These are phyloP conservation scores for Penicillium fimorum DNA, from an alignment of 495 filamentous ascomycete genomes.

Conservation along the genomic window DNA sequence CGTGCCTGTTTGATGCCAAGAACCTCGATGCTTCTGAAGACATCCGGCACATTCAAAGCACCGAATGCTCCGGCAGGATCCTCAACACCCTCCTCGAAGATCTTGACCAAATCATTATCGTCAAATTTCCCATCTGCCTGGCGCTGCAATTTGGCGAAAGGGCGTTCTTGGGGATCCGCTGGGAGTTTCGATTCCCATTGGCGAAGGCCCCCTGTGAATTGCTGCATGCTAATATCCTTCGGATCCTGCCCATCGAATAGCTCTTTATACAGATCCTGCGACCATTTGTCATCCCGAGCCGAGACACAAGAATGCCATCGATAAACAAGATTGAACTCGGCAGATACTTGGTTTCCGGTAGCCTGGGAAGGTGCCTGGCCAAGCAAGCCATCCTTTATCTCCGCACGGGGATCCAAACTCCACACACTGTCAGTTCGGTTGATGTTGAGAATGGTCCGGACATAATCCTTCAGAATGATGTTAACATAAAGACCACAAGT, in stretches of 20 bases:
- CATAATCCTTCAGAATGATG: constrained; percentile 74
- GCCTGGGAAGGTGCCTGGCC: constrained; percentile 38
- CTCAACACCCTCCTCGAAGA: constrained; percentile 64
- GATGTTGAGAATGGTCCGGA: constrained; percentile 75
- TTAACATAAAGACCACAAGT: constrained; percentile 78
- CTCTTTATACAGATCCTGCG: constrained; percentile 59
- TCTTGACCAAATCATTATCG: constrained; percentile 68
- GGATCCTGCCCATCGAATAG: constrained; percentile 58
- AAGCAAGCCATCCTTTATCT: constrained; percentile 44
- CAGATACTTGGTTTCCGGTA: constrained; percentile 71
- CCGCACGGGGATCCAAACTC: constrained; percentile 71
- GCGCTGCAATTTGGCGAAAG: constrained; percentile 62
- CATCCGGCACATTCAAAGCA: constrained; percentile 68
- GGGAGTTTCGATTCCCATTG: constrained; percentile 59
- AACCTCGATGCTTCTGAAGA: constrained; percentile 75
- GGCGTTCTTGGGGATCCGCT: constrained; percentile 60
- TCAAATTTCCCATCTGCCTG: constrained; percentile 57
- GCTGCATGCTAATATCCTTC: constrained; percentile 46
- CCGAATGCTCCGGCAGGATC: constrained; percentile 60
- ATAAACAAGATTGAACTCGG: constrained; percentile 76
- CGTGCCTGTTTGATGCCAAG: constrained; percentile 83
- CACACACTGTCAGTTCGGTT: constrained; percentile 69
- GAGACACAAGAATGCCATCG: constrained; percentile 80
- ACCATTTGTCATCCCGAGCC: constrained; percentile 70
- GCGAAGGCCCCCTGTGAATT: constrained; percentile 59